These are phyloP conservation scores for Annulohypoxylon bovei DNA, from an alignment of 495 filamentous ascomycete genomes.

Conservation along the genomic window DNA sequence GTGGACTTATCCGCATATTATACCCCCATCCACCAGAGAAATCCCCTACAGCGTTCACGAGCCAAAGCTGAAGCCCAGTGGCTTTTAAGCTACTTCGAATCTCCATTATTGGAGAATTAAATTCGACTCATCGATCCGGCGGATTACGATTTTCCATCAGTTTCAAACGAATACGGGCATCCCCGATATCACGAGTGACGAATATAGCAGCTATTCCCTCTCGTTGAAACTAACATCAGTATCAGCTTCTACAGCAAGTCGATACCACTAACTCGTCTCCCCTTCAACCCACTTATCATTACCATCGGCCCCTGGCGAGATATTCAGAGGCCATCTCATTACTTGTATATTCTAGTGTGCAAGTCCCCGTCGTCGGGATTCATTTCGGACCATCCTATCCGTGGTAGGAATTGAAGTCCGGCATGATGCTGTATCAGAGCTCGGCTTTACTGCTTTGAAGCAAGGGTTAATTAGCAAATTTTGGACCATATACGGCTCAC, in stretches of 20 bases:
- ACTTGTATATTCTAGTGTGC: conserved; percentile 10
- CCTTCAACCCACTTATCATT: conserved; percentile 1
- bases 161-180: neutral
- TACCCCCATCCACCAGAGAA: conserved; percentile 16
- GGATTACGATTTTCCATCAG: conserved; percentile 15
- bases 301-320: neutral
- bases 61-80: neutral
- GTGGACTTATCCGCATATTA: conserved; percentile 11
- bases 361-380: conserved; percentile 16
- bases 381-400: conserved; percentile 8
- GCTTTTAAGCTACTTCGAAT: neutral
- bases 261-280: neutral
- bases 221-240: neutral
- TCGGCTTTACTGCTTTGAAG: conserved; percentile 1
- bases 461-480: neutral
- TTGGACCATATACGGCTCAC: conserved; percentile 8
- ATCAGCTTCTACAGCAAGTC: neutral
- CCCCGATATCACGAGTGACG: neutral
- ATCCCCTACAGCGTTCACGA: conserved; percentile 3
- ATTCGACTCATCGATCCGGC: conserved; percentile 14
- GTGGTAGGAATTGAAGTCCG: neutral
- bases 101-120: conserved; percentile 4
- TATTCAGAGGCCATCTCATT: conserved; percentile 7
- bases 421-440: neutral
- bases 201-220: neutral